phyloP scores from a whole-genome alignment of 176 grass and related monocot genomes.

The Musa acuminata region DNA sequence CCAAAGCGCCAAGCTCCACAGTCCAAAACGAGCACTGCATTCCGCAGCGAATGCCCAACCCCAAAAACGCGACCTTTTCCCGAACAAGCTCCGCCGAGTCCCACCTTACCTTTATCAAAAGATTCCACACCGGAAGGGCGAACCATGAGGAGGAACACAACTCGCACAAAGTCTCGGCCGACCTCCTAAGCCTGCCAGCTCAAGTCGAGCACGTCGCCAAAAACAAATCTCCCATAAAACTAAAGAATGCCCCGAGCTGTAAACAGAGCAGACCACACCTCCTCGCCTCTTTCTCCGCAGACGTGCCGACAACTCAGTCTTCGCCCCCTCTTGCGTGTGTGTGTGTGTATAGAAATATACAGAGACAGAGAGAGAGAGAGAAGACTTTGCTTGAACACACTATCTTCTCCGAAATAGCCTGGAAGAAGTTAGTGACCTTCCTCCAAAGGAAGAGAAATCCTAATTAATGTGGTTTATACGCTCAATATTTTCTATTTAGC shows the following conservation, averaged over 20 bases:
- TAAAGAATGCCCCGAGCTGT: background rate
- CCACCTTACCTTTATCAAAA: background rate
- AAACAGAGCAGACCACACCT: background rate
- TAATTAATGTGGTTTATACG: too few species aligned
- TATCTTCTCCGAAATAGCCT: too few species aligned
- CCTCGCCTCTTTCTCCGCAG: background rate
- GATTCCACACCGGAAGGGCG: background rate
- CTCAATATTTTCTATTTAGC: too few species aligned
- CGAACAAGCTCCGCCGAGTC: background rate
- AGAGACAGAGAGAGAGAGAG: too few species aligned
- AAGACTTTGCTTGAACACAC: too few species aligned
- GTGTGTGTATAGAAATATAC: background rate
- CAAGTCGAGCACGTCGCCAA: background rate
- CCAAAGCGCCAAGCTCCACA: background rate
- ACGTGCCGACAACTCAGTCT: conserved; percentile 1
- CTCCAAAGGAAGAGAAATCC: too few species aligned
- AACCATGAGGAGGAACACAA: background rate
- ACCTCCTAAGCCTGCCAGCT: background rate
- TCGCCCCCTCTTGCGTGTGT: background rate
- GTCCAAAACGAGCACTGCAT: background rate
- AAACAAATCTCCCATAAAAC: background rate
- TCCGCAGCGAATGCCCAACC: background rate
- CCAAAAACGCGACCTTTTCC: background rate
- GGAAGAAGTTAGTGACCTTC: too few species aligned
- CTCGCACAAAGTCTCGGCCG: background rate